Conservation (phyloP, 257 asterid genomes). For the Petunia secreta region DNA sequence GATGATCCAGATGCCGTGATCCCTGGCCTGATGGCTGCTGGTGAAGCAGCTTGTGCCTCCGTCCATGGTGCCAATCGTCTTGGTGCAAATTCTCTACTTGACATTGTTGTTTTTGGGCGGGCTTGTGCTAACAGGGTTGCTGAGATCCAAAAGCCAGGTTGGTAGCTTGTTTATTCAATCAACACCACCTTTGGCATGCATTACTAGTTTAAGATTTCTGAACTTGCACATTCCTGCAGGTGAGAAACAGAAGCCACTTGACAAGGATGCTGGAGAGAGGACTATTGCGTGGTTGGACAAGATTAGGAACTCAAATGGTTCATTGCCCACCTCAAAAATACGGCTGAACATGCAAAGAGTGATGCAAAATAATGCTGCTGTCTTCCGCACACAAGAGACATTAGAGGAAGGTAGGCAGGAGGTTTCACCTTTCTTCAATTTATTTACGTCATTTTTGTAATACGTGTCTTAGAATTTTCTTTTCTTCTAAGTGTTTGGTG, state of each 20-base stretch:
- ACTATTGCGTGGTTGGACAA: slow-evolving; percentile 97
- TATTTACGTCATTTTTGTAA: not conserved
- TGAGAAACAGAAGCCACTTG: slow-evolving; percentile 77
- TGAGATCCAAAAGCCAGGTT: slow-evolving; percentile 84
- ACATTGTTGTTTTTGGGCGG: slow-evolving; percentile 97
- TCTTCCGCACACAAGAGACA: slow-evolving; percentile 95
- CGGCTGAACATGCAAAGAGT: slow-evolving; percentile 92
- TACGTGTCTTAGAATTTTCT: not conserved
- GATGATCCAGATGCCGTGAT: slow-evolving; percentile 70
- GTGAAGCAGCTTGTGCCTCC: slow-evolving; percentile 99
- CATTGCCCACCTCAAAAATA: slow-evolving; percentile 85
- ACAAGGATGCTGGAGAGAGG: slow-evolving; percentile 84
- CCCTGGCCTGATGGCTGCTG: slow-evolving; percentile 98
- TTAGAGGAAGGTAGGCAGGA: slow-evolving; percentile 86
- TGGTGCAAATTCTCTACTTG: slow-evolving; percentile 98
- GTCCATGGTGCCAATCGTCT: slow-evolving; percentile 99
- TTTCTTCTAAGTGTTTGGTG: slow-evolving; percentile 7
- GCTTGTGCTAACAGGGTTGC: slow-evolving; percentile 98
- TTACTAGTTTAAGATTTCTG: slow-evolving; percentile 30
- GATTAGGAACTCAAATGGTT: slow-evolving; percentile 89
- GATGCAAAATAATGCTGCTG: slow-evolving; percentile 99
- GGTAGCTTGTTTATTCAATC: not conserved
- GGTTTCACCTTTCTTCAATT: slow-evolving; percentile 6
- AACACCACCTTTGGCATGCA: slow-evolving; percentile 1
- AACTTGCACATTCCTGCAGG: slow-evolving; percentile 53